These are phyloP conservation scores for Leishmania amazonensis DNA, from an alignment of 208 protist species.

Conservation along the genomic window DNA sequence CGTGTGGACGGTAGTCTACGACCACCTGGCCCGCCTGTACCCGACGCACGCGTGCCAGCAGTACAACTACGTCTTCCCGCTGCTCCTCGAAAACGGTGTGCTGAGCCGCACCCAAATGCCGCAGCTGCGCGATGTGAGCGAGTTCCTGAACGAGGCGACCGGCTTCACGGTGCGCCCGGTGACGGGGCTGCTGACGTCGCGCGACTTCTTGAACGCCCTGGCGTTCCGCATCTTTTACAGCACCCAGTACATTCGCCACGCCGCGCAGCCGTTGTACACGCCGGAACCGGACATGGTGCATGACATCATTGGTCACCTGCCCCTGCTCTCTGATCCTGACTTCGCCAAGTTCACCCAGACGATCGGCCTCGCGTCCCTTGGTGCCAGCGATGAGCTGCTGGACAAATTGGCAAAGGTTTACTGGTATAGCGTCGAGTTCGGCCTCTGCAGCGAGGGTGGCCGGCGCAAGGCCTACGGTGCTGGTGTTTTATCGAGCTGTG, in stretches of 20 bases:
- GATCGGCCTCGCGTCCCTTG: slow-evolving; percentile 97
- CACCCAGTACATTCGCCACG: slow-evolving; percentile 98
- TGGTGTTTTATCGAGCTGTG: slow-evolving; percentile 94
- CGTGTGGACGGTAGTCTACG: slow-evolving; percentile 90
- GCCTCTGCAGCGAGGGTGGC: slow-evolving; percentile 92
- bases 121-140: slow-evolving; percentile 94
- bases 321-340: slow-evolving; percentile 94
- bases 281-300: slow-evolving; percentile 96
- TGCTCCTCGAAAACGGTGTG: slow-evolving; percentile 94
- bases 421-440: slow-evolving; percentile 98
- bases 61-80: slow-evolving; percentile 92
- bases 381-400: slow-evolving; percentile 94
- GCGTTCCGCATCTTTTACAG: slow-evolving; percentile 97
- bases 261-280: slow-evolving; percentile 95
- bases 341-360: slow-evolving; percentile 97
- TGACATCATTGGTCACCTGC: slow-evolving; percentile 96
- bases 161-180: slow-evolving; percentile 95
- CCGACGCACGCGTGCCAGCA: slow-evolving; percentile 94
- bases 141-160: slow-evolving; percentile 92
- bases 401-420: slow-evolving; percentile 92
- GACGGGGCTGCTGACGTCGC: slow-evolving; percentile 91
- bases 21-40: slow-evolving; percentile 88
- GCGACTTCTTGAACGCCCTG: slow-evolving; percentile 96
- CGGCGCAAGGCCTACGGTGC: slow-evolving; percentile 93
- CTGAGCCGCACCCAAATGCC: slow-evolving; percentile 90